These are phyloP conservation scores for Claviceps quebecensis DNA, from an alignment of 2,329 filamentous ascomycete species.

Conservation along the genomic window DNA sequence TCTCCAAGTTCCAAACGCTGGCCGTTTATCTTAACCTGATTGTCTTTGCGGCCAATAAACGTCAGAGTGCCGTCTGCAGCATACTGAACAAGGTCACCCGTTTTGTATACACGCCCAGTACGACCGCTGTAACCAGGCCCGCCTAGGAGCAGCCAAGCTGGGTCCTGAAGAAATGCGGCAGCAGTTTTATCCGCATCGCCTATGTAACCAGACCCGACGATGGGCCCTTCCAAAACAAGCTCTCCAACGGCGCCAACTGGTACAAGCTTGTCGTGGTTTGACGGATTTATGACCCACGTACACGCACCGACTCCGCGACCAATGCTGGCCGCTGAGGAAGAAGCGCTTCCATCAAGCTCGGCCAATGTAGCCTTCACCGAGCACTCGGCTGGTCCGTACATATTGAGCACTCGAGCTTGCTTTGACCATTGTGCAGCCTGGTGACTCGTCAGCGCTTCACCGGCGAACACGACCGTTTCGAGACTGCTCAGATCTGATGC, in stretches of 20 bases:
- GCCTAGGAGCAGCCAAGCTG: conserved; percentile 6
- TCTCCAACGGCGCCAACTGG: conserved; percentile 14
- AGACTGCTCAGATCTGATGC: background rate
- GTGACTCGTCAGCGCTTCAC: conserved; percentile 1
- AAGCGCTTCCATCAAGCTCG: background rate
- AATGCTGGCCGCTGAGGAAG: conserved; percentile 1
- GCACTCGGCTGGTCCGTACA: conserved; percentile 9
- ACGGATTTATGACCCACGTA: conserved; percentile 13
- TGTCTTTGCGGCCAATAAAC: conserved; percentile 36
- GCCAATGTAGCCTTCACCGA: conserved; percentile 4
- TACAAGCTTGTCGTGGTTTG: conserved; percentile 10
- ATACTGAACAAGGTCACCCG: conserved; percentile 14
- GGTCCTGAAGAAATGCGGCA: conserved; percentile 14
- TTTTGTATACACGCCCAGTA: conserved; percentile 9
- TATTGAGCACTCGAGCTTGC: conserved; percentile 10
- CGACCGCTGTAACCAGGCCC: conserved; percentile 12
- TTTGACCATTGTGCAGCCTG: conserved; percentile 2
- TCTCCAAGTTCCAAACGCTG: conserved; percentile 8
- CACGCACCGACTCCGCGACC: conserved; percentile 4
- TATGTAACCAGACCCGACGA: conserved; percentile 13
- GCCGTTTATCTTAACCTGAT: conserved; percentile 41
- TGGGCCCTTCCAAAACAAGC: conserved; percentile 14
- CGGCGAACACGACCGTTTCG: conserved; percentile 1
- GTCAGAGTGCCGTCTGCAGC: conserved; percentile 20
- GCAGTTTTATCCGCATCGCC: conserved; percentile 10